A percentile compares a stretch with the other conserved stretches of the same genome.
phyloP scores from a whole-genome alignment of 2,329 filamentous ascomycete species.

The Malbranchea zuffiana region DNA sequence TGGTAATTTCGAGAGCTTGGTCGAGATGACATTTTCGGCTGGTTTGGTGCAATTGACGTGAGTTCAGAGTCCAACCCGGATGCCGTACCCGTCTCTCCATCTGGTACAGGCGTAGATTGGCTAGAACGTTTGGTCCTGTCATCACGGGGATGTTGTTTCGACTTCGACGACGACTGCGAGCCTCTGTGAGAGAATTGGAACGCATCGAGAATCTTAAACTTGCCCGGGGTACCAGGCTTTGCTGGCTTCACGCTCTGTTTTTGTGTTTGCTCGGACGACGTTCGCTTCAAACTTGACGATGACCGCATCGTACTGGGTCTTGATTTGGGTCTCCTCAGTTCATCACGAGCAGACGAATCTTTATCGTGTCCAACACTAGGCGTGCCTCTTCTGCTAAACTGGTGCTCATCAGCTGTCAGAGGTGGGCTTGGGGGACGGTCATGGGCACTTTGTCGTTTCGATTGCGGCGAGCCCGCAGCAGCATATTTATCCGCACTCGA shows the following conservation, averaged over 20 bases:
- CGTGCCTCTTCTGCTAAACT: constrained; percentile 26
- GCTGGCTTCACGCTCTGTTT: constrained; percentile 27
- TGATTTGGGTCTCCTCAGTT: constrained; percentile 28
- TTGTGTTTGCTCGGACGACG: constrained; percentile 28
- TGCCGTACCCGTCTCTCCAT: constrained; percentile 17
- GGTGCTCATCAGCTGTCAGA: constrained; percentile 35
- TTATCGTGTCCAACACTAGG: constrained; percentile 23
- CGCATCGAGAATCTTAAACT: constrained; percentile 26
- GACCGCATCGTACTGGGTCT: constrained; percentile 31
- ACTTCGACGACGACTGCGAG: constrained; percentile 26
- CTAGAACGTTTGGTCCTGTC: constrained; percentile 23
- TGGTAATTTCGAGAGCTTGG: neutral
- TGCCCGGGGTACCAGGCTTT: constrained; percentile 30
- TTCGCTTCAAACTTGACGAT: constrained; percentile 32
- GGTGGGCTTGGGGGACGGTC: constrained; percentile 38
- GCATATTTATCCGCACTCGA: constrained; percentile 22
- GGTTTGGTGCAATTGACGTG: constrained; percentile 37
- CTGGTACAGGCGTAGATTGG: constrained; percentile 22
- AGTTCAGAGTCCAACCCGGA: constrained; percentile 36
- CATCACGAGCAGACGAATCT: constrained; percentile 15
- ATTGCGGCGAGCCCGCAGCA: constrained; percentile 21
- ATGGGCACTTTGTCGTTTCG: constrained; percentile 17
- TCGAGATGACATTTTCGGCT: constrained; percentile 22
- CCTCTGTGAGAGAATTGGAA: constrained; percentile 28
- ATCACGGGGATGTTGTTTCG: constrained; percentile 18